A percentile compares a stretch with the other conserved stretches of the same genome.
phyloP scores from a whole-genome alignment of 768 basidiomycete genomes.

The Russula lepida region DNA sequence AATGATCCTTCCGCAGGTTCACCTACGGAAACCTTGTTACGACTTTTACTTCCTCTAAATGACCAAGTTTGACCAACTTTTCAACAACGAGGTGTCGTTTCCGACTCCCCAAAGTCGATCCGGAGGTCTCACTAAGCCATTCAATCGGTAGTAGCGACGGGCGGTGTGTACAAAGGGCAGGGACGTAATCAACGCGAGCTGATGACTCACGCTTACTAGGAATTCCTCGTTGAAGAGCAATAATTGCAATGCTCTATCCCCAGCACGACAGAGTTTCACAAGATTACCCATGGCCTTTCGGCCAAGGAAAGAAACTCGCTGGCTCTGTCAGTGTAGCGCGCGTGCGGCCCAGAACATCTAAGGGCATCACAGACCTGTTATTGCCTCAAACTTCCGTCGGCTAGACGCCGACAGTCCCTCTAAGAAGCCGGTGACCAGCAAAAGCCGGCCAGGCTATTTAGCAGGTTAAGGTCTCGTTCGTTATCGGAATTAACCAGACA shows the following conservation, averaged over 20 bases:
- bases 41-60: conserved; percentile 44
- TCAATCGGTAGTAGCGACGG: conserved; percentile 88
- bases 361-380: conserved; percentile 26
- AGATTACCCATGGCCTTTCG: conserved; percentile 70
- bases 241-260: conserved; percentile 89
- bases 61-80: conserved; percentile 32
- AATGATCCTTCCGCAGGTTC: conserved; percentile 78
- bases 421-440: conserved; percentile 74
- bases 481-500: conserved; percentile 97
- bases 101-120: conserved; percentile 42
- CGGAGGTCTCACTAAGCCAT: conserved; percentile 83
- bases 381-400: conserved; percentile 86
- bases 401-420: conserved; percentile 39
- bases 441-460: conserved; percentile 75
- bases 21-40: conserved; percentile 77
- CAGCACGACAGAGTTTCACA: conserved; percentile 75
- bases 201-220: conserved; percentile 85
- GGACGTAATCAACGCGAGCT: conserved; percentile 85
- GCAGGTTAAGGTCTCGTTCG: conserved; percentile 90
- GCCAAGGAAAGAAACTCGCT: conserved; percentile 73
- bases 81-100: conserved; percentile 38
- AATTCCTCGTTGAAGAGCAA: conserved; percentile 89
- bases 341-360: conserved; percentile 73
- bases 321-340: conserved; percentile 85
- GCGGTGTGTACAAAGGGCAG: conserved; percentile 89